Evolutionary conservation across 2,329 filamentous ascomycete genomes (phyloP).

Genomic region (Hypocrella siamensis): DNA sequence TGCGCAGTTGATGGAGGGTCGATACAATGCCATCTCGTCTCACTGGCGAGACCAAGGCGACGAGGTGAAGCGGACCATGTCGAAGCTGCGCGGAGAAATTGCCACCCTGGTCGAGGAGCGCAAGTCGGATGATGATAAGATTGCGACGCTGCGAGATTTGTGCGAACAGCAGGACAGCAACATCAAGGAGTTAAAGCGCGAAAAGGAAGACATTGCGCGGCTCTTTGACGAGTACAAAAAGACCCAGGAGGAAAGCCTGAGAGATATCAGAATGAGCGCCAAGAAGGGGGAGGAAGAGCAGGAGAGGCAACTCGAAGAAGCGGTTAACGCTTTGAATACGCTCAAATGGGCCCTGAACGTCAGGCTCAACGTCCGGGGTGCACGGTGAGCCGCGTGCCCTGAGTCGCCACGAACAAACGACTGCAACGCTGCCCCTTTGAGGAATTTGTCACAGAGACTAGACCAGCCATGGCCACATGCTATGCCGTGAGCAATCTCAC

Average conservation of each 20-base stretch:
- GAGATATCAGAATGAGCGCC: conserved; percentile 41
- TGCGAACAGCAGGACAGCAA: conserved; percentile 61
- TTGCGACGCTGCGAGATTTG: conserved; percentile 48
- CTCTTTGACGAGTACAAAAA: conserved; percentile 50
- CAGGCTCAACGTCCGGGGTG: conserved; percentile 42
- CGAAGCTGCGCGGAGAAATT: conserved; percentile 37
- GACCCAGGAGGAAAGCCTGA: conserved; percentile 45
- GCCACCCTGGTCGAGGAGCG: conserved; percentile 37
- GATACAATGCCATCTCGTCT: conserved; percentile 50
- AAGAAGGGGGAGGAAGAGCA: conserved; percentile 44
- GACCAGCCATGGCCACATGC: too few relatives aligned
- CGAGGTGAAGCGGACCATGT: conserved; percentile 37
- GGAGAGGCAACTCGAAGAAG: conserved; percentile 38
- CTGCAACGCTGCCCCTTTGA: too few relatives aligned
- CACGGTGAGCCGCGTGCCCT: conserved; percentile 26
- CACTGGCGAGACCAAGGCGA: conserved; percentile 53
- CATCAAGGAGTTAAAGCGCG: conserved; percentile 39
- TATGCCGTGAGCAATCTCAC: too few relatives aligned
- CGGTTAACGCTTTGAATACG: conserved; percentile 46
- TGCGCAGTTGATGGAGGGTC: conserved; percentile 52
- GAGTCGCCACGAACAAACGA: too few relatives aligned
- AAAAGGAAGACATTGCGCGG: conserved; percentile 45
- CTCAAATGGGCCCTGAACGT: conserved; percentile 59
- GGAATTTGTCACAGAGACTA: too few relatives aligned
- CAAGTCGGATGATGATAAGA: conserved; percentile 44